Evolutionary conservation across 1,284 basidiomycete genomes (phyloP).

Genomic region (Tilletia caries): DNA sequence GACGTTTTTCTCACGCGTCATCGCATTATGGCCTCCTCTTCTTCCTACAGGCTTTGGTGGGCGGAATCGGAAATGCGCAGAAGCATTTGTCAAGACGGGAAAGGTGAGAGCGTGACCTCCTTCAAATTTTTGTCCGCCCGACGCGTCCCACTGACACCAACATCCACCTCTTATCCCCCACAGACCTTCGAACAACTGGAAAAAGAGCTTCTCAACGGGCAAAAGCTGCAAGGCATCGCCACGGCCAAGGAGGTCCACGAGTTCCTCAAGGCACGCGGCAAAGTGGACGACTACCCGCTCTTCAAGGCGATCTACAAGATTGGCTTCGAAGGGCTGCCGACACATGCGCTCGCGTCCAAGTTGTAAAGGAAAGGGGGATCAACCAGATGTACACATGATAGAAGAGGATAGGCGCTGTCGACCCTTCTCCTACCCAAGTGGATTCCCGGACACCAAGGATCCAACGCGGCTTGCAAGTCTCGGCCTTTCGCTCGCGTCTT

Average conservation of each 20-base stretch:
- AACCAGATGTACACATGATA: no score
- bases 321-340: constrained; percentile 49
- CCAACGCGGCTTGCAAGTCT: no score
- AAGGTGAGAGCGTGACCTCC: constrained; percentile 52
- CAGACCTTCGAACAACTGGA: constrained; percentile 59
- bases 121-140: neutral
- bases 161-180: constrained; percentile 37
- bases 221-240: constrained; percentile 62
- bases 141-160: neutral
- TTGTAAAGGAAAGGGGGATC: constrained; percentile 20
- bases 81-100: constrained; percentile 60
- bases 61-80: constrained; percentile 59
- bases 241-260: constrained; percentile 59
- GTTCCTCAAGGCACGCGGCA: constrained; percentile 58
- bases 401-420: no score
- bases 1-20: constrained; percentile 2
- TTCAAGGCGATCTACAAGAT: constrained; percentile 58
- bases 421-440: no score
- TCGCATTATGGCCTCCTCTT: neutral
- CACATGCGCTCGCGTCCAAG: constrained; percentile 54
- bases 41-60: constrained; percentile 56
- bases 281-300: constrained; percentile 60
- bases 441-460: no score
- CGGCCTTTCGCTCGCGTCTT: no score
- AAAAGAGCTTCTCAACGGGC: constrained; percentile 61